Percentiles rank a stretch among this genome's conserved stretches.
Evolutionary conservation across 2,329 filamentous ascomycete species (phyloP).

Genomic region (Hymenoscyphus occultus): DNA sequence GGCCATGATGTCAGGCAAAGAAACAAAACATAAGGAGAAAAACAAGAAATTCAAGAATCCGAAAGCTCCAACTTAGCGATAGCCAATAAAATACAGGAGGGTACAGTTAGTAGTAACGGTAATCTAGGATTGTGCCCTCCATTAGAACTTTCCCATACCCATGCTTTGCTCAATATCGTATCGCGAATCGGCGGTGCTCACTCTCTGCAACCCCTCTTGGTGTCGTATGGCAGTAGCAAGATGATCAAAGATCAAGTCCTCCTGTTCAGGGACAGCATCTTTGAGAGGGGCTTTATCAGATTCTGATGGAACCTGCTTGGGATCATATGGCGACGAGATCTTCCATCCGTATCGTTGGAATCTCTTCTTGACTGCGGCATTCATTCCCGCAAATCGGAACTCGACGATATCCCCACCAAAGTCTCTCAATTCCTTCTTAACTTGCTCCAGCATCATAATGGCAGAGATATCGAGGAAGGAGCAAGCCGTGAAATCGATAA

Average conservation of each 20-base stretch:
- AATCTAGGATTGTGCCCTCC: neutral
- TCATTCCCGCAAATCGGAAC: slow-evolving; percentile 16
- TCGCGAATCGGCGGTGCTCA: neutral
- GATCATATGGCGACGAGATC: slow-evolving; percentile 17
- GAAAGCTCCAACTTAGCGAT: neutral
- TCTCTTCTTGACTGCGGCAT: slow-evolving; percentile 6
- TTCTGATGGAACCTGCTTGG: neutral
- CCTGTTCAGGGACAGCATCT: slow-evolving; percentile 1
- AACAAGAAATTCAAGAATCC: neutral
- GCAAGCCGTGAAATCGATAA: slow-evolving; percentile 14
- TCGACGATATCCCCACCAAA: slow-evolving; percentile 13
- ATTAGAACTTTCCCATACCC: neutral
- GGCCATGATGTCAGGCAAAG: too few species aligned
- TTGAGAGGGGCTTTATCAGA: slow-evolving; percentile 3
- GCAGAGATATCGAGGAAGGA: slow-evolving; percentile 15
- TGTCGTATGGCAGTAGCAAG: slow-evolving; percentile 19
- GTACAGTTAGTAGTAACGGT: neutral
- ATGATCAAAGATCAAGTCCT: slow-evolving; percentile 21
- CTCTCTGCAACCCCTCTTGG: slow-evolving; percentile 9
- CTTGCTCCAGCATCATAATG: slow-evolving; percentile 2
- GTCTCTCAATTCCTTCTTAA: slow-evolving; percentile 13
- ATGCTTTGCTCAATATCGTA: neutral
- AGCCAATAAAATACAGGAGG: neutral
- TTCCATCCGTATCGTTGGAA: slow-evolving; percentile 18
- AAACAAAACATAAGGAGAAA: neutral